phyloP scores from a whole-genome alignment of 2,329 filamentous ascomycete species.

The Neoarthrinium moseri region DNA sequence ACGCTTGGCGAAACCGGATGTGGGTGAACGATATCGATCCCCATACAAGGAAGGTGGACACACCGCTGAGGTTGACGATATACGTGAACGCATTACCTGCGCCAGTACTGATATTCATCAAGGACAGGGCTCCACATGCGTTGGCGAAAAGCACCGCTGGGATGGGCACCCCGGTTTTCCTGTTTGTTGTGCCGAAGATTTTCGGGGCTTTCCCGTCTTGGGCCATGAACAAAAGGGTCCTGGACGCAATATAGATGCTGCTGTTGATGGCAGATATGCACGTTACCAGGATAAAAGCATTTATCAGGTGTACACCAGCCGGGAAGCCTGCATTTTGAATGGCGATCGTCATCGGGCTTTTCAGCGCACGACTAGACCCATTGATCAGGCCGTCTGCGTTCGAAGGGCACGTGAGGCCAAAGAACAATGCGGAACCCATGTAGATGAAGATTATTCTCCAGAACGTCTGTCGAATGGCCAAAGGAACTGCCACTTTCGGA shows the following conservation, averaged over 20 bases:
- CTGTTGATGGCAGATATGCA: slow-evolving; percentile 72
- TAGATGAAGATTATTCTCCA: slow-evolving; percentile 63
- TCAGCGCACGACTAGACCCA: slow-evolving; percentile 60
- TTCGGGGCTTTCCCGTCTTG: slow-evolving; percentile 69
- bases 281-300: slow-evolving; percentile 73
- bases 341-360: slow-evolving; percentile 72
- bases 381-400: slow-evolving; percentile 64
- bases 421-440: slow-evolving; percentile 72
- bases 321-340: slow-evolving; percentile 73
- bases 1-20: slow-evolving; percentile 68
- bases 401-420: slow-evolving; percentile 70
- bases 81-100: slow-evolving; percentile 65
- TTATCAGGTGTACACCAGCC: slow-evolving; percentile 73
- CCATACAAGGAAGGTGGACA: slow-evolving; percentile 73
- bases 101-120: slow-evolving; percentile 71
- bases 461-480: slow-evolving; percentile 60
- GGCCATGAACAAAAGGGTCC: slow-evolving; percentile 75
- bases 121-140: slow-evolving; percentile 66
- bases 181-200: slow-evolving; percentile 68
- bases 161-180: slow-evolving; percentile 58
- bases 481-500: slow-evolving; percentile 52
- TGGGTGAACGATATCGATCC: slow-evolving; percentile 68
- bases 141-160: slow-evolving; percentile 68
- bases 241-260: slow-evolving; percentile 74
- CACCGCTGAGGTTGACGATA: slow-evolving; percentile 69